Evolutionary conservation across 1,284 basidiomycete species (phyloP), one percentile per base, ranked within the genome.

Genomic region (Naganishia sp.): DNA sequence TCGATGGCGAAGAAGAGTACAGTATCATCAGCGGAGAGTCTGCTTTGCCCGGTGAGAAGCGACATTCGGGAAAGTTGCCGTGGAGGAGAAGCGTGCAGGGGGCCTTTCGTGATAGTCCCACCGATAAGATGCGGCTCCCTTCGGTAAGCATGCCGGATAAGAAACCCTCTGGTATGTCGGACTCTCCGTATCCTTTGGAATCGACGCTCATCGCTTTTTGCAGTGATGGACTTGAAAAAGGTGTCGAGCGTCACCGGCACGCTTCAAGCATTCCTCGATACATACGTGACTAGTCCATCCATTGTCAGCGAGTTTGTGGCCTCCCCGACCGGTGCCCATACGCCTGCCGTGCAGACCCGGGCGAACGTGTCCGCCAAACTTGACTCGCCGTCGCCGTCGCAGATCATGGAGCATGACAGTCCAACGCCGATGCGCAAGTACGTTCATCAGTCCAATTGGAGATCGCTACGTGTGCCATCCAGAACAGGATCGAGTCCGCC

Each of bases 401-500:
- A 63, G 21, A 52, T 55, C 55, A 48, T 66, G 33, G 54, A 56
- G 16, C 36, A 54, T 10, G 68, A 69, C 31, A 69, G 68, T 44
- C 68, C 68, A 4, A 69, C 68, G 25, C 68, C 68, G 5, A 46
- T 69, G 52, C 48, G 59, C n/a, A 61, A 61, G 23, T 61, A 52
- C 23, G 36, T 39, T 4, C 46, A 61, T 10, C 39, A 52, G 28
- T 25, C 48, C 21, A 28, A 43, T 9, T 23, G 39, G 6, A 48
- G 43, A 25, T 36, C 52, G 1, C 28, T 23, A 3, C 33, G 21
- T 9, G 23, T 23, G 15, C 39, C 18, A 15, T 33, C 59, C 4
- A 36, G 21, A 7, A 11, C 31, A 9, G 48, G 6, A 18, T 33
- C 15, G n/a, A 66, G 65, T 56, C 65, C 55, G 16, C 21, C 66